phyloP scores from a whole-genome alignment of 805 yeast species.

The Kodamaea hsintzibuensis region DNA sequence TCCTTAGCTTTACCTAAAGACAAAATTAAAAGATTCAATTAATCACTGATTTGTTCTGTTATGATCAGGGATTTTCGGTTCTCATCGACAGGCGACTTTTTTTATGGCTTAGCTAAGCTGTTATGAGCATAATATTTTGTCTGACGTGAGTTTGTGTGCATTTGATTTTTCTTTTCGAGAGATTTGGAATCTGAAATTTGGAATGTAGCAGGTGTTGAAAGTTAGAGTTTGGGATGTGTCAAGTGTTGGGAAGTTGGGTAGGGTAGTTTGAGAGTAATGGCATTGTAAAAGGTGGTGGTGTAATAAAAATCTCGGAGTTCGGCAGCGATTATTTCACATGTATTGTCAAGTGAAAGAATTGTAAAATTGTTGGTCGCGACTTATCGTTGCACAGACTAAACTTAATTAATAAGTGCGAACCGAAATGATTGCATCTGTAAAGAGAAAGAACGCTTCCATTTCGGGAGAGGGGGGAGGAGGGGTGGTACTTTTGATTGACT shows the following conservation, averaged over 20 bases:
- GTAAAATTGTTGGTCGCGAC: not conserved
- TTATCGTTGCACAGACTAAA: not conserved
- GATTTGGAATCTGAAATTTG: not conserved
- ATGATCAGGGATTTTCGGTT: conserved; percentile 2
- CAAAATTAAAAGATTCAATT: not conserved
- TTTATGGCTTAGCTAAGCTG: not conserved
- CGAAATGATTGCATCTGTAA: not conserved
- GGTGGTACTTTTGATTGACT: too few relatives aligned
- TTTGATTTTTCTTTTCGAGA: not conserved
- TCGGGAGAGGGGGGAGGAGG: not conserved
- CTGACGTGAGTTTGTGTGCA: not conserved
- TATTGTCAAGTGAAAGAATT: too few relatives aligned
- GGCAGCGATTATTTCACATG: too few relatives aligned
- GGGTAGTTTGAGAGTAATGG: not conserved
- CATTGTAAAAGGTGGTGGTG: not conserved
- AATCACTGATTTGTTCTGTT: not conserved
- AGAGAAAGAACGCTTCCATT: not conserved
- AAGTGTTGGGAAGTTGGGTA: not conserved
- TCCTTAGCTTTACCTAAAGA: not conserved
- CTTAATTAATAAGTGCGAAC: not conserved
- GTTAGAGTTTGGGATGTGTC: not conserved
- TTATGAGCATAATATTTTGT: not conserved
- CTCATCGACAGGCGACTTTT: not conserved
- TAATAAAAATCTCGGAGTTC: too few relatives aligned
- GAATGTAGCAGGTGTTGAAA: not conserved